Evolutionary conservation across 805 yeast species (phyloP).

Genomic region (Ogataea naganishii): DNA sequence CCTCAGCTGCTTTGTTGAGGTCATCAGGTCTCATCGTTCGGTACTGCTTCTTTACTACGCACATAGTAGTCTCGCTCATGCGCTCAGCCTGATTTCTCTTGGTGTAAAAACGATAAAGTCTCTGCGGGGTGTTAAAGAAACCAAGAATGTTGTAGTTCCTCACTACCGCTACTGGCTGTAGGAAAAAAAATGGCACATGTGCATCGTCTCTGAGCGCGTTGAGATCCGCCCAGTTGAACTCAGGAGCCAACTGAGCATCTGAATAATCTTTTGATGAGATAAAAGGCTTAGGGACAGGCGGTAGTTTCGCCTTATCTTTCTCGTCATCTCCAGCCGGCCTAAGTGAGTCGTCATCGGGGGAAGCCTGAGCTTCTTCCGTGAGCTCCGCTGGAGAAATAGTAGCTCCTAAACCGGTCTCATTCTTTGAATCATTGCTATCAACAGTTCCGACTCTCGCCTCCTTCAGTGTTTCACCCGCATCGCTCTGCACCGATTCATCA

Average conservation of each 20-base stretch:
- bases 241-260: constrained; percentile 49
- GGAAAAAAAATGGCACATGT: constrained; percentile 50
- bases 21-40: constrained; percentile 46
- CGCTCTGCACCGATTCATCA: background rate
- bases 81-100: constrained; percentile 64
- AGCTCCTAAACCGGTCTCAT: too few species aligned
- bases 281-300: constrained; percentile 55
- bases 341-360: constrained; percentile 10
- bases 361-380: too few species aligned
- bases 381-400: too few species aligned
- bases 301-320: constrained; percentile 21
- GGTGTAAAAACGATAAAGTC: constrained; percentile 73
- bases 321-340: constrained; percentile 20
- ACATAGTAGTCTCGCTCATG: constrained; percentile 45
- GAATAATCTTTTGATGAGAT: constrained; percentile 52
- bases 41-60: constrained; percentile 41
- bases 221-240: constrained; percentile 32
- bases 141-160: constrained; percentile 77
- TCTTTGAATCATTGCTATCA: background rate
- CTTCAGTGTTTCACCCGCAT: background rate
- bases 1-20: constrained; percentile 37
- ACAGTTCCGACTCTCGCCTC: constrained; percentile 6
- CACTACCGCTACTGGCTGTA: constrained; percentile 71
- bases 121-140: constrained; percentile 62
- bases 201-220: constrained; percentile 19